Conservation (phyloP, 2,329 filamentous ascomycete species). For the Neophaeococcomyces mojaviensis region DNA sequence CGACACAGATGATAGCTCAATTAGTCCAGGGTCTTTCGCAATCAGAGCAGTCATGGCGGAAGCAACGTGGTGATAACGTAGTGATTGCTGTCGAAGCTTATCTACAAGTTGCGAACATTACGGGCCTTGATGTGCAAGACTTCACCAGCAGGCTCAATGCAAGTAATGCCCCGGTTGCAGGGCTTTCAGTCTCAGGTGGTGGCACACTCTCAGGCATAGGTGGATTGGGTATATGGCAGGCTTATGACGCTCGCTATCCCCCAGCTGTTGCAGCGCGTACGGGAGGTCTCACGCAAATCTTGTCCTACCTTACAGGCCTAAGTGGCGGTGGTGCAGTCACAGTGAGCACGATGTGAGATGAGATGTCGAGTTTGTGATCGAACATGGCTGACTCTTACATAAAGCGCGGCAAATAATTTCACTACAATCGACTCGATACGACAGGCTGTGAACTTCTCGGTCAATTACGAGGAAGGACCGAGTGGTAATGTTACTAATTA, state of each 20-base stretch:
- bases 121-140: too few relatives aligned
- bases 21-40: too few relatives aligned
- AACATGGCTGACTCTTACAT: conserved; percentile 10
- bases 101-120: too few relatives aligned
- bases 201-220: conserved; percentile 11
- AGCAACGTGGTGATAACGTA: too few relatives aligned
- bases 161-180: too few relatives aligned
- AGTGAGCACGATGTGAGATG: conserved; percentile 7
- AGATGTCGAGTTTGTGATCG: background rate
- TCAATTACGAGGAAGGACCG: conserved; percentile 9
- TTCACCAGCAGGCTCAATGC: too few relatives aligned
- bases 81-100: too few relatives aligned
- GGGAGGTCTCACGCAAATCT: conserved; percentile 12
- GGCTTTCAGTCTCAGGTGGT: conserved; percentile 4
- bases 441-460: conserved; percentile 8
- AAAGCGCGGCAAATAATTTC: conserved; percentile 11
- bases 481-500: conserved; percentile 9
- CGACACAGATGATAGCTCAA: too few relatives aligned
- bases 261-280: conserved; percentile 11
- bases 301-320: conserved; percentile 12
- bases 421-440: conserved; percentile 4
- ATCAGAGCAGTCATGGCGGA: too few relatives aligned
- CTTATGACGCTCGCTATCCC: conserved; percentile 12
- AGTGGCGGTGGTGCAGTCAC: conserved; percentile 11
- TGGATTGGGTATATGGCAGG: conserved; percentile 12